A percentile compares a stretch with the other conserved stretches of the same genome.
These are phyloP conservation scores for Aureobasidium vineae DNA, from an alignment of 2,329 filamentous ascomycete species.

Conservation along the genomic window DNA sequence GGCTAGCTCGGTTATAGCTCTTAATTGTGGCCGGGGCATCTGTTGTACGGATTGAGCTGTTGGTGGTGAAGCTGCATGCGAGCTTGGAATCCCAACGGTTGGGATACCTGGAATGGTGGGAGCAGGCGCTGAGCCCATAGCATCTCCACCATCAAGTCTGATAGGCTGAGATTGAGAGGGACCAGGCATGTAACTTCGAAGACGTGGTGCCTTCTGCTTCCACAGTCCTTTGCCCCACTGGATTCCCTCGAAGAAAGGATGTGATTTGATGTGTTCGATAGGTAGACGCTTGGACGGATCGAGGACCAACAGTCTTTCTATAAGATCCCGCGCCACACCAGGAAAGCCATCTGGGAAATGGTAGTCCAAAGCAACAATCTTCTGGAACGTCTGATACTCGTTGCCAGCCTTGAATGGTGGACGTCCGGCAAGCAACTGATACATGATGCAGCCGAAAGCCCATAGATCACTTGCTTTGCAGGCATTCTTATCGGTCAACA, in stretches of 20 bases:
- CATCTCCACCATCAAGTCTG: slow-evolving; percentile 42
- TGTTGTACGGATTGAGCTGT: slow-evolving; percentile 28
- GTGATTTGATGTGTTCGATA: slow-evolving; percentile 95
- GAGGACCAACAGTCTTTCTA: slow-evolving; percentile 85
- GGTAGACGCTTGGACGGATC: slow-evolving; percentile 81
- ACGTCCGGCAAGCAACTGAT: slow-evolving; percentile 90
- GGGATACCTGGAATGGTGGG: slow-evolving; percentile 22
- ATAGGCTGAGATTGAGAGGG: slow-evolving; percentile 62
- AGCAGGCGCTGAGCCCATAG: slow-evolving; percentile 5
- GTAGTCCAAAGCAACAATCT: slow-evolving; percentile 93
- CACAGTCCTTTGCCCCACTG: slow-evolving; percentile 80
- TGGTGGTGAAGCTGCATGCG: slow-evolving; percentile 24
- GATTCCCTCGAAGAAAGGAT: slow-evolving; percentile 90
- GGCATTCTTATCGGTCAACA: slow-evolving; percentile 94
- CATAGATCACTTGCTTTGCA: slow-evolving; percentile 97
- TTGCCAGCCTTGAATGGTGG: slow-evolving; percentile 96
- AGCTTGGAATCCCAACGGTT: not conserved
- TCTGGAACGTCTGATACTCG: slow-evolving; percentile 97
- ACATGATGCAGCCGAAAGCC: slow-evolving; percentile 98
- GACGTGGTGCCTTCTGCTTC: slow-evolving; percentile 82
- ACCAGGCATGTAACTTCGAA: slow-evolving; percentile 80
- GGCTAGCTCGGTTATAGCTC: slow-evolving; percentile 90
- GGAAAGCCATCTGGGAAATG: slow-evolving; percentile 90
- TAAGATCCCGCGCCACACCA: slow-evolving; percentile 76
- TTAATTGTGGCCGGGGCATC: slow-evolving; percentile 59